A percentile compares a stretch with the other conserved stretches of the same genome.
phyloP scores from a whole-genome alignment of 2,329 filamentous ascomycete species.

The Neonectria punicea region DNA sequence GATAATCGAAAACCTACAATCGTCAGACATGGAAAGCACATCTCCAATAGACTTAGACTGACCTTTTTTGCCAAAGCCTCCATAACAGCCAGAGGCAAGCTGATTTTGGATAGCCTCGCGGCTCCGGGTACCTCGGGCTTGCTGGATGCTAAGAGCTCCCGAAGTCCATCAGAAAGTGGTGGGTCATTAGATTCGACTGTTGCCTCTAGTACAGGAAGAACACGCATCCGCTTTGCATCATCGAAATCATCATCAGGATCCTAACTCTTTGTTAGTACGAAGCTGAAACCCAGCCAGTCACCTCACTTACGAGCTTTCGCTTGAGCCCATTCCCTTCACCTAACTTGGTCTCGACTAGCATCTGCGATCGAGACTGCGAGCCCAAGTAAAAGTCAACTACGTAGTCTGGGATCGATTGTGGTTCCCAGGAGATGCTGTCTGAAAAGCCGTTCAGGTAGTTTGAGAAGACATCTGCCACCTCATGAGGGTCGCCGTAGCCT shows the following conservation, averaged over 20 bases:
- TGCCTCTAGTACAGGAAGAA: conserved; percentile 35
- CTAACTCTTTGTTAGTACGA: conserved; percentile 13
- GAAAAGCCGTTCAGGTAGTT: conserved; percentile 54
- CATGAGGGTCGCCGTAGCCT: conserved; percentile 55
- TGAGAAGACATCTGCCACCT: conserved; percentile 59
- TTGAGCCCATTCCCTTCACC: conserved; percentile 53
- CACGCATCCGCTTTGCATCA: conserved; percentile 46
- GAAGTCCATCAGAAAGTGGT: conserved; percentile 48
- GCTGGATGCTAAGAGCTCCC: conserved; percentile 42
- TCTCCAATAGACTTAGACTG: conserved; percentile 16
- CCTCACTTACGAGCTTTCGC: conserved; percentile 57
- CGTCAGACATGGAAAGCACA: conserved; percentile 28
- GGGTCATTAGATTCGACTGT: conserved; percentile 40
- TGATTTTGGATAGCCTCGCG: conserved; percentile 37
- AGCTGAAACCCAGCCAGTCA: not conserved
- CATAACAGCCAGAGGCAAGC: conserved; percentile 48
- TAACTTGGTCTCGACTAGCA: conserved; percentile 23
- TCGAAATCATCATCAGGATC: conserved; percentile 48
- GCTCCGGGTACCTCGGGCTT: conserved; percentile 20
- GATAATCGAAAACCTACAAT: conserved; percentile 45
- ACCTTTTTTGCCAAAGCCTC: conserved; percentile 54
- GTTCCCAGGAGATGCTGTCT: conserved; percentile 57
- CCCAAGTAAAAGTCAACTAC: conserved; percentile 60
- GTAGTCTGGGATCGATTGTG: conserved; percentile 57
- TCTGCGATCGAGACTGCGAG: conserved; percentile 51